These are phyloP conservation scores for Filobasidium wieringae DNA, from an alignment of 768 basidiomycete species.

Conservation along the genomic window DNA sequence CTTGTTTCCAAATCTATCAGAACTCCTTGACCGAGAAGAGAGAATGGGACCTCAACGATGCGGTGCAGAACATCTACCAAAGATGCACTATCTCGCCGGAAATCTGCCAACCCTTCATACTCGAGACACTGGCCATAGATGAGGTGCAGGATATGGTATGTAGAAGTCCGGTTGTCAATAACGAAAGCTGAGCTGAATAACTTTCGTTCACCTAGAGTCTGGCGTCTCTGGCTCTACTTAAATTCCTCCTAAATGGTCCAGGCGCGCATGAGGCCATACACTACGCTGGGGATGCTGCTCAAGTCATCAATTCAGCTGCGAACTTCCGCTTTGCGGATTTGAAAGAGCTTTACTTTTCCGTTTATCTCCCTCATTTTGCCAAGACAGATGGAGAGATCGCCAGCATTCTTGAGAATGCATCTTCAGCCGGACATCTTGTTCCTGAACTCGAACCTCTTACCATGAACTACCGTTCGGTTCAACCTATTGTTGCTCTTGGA, in stretches of 20 bases:
- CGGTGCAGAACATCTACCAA: not conserved
- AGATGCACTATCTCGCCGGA: not conserved
- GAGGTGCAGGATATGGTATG: constrained; percentile 3
- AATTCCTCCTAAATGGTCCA: constrained; percentile 1
- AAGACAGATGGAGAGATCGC: not conserved
- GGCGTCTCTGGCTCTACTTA: not conserved
- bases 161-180: not conserved
- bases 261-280: not conserved
- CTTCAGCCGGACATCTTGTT: not conserved
- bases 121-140: not conserved
- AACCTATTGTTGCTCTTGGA: not conserved
- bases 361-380: not conserved
- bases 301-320: not conserved
- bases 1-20: not conserved
- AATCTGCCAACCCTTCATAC: not conserved
- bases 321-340: constrained; percentile 1
- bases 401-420: not conserved
- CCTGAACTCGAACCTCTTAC: not conserved
- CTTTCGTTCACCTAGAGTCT: not conserved
- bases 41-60: not conserved
- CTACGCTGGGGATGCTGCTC: not conserved
- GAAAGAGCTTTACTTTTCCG: not conserved
- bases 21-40: not conserved
- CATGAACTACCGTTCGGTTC: not conserved
- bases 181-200: not conserved